phyloP scores from a whole-genome alignment of 2,329 filamentous ascomycete genomes.

The Clarireedia homoeocarpa region DNA sequence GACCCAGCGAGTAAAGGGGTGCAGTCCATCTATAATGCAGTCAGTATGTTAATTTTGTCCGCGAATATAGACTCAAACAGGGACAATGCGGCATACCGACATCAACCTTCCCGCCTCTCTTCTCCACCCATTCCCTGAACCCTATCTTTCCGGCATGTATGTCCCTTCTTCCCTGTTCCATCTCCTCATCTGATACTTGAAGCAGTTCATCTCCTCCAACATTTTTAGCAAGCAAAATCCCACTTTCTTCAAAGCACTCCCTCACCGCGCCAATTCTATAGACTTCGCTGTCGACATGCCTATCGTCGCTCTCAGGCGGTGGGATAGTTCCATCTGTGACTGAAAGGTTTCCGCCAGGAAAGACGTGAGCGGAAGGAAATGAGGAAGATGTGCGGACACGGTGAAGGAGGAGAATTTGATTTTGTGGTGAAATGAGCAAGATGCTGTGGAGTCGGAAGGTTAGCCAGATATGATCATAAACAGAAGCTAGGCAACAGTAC shows the following conservation, averaged over 20 bases:
- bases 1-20: constrained; percentile 88
- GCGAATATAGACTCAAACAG: not conserved
- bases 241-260: constrained; percentile 93
- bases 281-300: constrained; percentile 62
- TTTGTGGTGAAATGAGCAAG: constrained; percentile 73
- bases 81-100: constrained; percentile 41
- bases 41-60: not conserved
- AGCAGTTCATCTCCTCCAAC: constrained; percentile 44
- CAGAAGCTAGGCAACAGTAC: constrained; percentile 29
- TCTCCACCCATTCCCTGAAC: constrained; percentile 58
- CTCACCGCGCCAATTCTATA: constrained; percentile 81
- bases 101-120: constrained; percentile 54
- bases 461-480: not conserved
- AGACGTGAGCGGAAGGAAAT: constrained; percentile 90
- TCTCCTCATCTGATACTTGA: constrained; percentile 48
- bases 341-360: constrained; percentile 78
- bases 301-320: constrained; percentile 36
- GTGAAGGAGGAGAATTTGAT: constrained; percentile 82
- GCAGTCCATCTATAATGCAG: constrained; percentile 45
- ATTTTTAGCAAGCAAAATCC: constrained; percentile 58
- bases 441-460: constrained; percentile 45
- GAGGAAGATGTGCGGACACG: constrained; percentile 75
- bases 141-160: constrained; percentile 59
- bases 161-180: constrained; percentile 56
- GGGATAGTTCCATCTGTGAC: constrained; percentile 64